Conservation (phyloP, 768 basidiomycete species). For the Hebeloma cylindrosporum region DNA sequence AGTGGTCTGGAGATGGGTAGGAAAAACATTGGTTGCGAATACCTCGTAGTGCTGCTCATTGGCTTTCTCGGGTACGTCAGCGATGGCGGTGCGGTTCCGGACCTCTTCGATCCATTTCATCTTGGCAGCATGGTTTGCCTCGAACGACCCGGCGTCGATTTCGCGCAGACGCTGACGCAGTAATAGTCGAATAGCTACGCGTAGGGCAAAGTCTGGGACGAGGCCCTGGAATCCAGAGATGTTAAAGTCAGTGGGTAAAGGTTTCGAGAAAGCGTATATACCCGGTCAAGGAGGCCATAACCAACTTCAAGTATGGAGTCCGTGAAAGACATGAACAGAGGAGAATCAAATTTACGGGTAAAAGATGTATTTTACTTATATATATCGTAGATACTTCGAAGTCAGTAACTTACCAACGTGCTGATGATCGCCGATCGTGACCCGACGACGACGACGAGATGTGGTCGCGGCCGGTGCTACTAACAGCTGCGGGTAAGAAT, state of each 20-base stretch:
- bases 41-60: constrained; percentile 82
- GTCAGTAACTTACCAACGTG: constrained; percentile 7
- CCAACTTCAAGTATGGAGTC: constrained; percentile 35
- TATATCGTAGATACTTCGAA: background rate
- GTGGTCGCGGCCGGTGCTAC: background rate
- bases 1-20: background rate
- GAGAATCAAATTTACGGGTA: background rate
- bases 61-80: constrained; percentile 62
- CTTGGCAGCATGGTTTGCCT: constrained; percentile 62
- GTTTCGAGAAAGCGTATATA: constrained; percentile 1
- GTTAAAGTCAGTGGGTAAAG: background rate
- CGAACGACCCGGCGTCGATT: constrained; percentile 59
- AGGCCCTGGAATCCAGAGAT: constrained; percentile 40
- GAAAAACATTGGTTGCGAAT: constrained; percentile 12
- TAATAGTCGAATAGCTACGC: constrained; percentile 38
- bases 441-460: background rate
- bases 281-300: constrained; percentile 33
- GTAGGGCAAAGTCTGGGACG: constrained; percentile 56
- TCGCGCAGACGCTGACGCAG: constrained; percentile 55
- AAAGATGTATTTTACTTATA: background rate
- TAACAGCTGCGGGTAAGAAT: too few species aligned
- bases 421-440: constrained; percentile 15
- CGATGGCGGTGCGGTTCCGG: constrained; percentile 49
- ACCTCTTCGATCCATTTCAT: constrained; percentile 66
- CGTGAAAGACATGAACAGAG: constrained; percentile 5